These are phyloP conservation scores for Lepidium sativum DNA, from an alignment of 345 rosid genomes.

Conservation along the genomic window DNA sequence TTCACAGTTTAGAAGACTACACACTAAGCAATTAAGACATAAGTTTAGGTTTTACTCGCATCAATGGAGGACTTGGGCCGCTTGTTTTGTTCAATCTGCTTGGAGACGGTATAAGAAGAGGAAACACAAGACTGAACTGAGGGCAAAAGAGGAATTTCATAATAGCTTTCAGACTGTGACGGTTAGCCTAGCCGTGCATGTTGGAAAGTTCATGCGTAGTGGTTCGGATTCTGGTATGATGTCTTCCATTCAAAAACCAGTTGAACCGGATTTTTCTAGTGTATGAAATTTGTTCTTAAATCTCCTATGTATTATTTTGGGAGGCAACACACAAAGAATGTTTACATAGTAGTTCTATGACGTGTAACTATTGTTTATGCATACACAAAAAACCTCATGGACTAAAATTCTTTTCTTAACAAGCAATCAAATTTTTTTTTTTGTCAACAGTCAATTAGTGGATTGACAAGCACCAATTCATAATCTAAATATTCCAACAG, in stretches of 20 bases:
- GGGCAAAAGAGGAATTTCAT: slow-evolving; percentile 26
- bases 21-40: slow-evolving; percentile 74
- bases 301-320: background rate
- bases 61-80: slow-evolving; percentile 93
- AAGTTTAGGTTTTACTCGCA: slow-evolving; percentile 80
- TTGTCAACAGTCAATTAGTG: no score
- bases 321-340: no score
- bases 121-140: slow-evolving; percentile 44
- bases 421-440: no score
- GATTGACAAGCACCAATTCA: no score
- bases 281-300: slow-evolving; percentile 19
- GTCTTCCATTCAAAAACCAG: slow-evolving; percentile 57
- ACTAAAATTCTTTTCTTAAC: no score
- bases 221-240: slow-evolving; percentile 37
- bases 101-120: slow-evolving; percentile 67
- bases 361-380: no score
- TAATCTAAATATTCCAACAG: no score
- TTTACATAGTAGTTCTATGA: no score
- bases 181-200: slow-evolving; percentile 33
- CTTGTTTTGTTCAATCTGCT: slow-evolving; percentile 73
- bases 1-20: slow-evolving; percentile 65
- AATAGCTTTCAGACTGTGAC: slow-evolving; percentile 3
- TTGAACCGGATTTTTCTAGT: slow-evolving; percentile 76
- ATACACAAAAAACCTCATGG: no score
- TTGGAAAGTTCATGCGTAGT: slow-evolving; percentile 30